Base-by-base conservation (phyloP, 768 basidiomycete species). In the Tubosaeta sp. region DNA sequence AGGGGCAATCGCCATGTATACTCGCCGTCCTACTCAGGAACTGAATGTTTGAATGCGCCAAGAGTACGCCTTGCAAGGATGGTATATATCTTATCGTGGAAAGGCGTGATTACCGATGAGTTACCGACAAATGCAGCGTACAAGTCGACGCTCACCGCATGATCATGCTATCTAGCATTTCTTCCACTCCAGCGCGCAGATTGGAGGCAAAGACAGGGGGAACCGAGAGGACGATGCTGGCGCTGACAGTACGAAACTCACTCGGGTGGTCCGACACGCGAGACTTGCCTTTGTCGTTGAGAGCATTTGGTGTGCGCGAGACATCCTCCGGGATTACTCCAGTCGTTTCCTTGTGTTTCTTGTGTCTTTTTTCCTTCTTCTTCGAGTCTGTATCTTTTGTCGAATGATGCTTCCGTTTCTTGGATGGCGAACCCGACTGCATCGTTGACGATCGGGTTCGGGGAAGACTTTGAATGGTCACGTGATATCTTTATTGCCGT, bases 101-200 rank as follows among this genome's bases (percentile, higher is more conserved):
- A 34, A 37, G 16, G 32, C 14, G 17, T 10, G 6, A 43, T 46
- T 12, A 33, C 26, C 17, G 13, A 50, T 57, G 10, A 62, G 41
- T 27, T 16, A 41, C 50, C 47, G 38, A 44, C 31, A 26, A 43
- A 51, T 29, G 31, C 22, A 14, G 42, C 1, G 19, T 11, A n/a
- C n/a, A n/a, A n/a, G 16, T 33, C 46, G 22, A 46, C 19, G 71
- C 80, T 60, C 63, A 94, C 95, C 90, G 84, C 95, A 97, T 95
- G 13, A 95, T 72, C 88, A 97, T 88, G 8, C 89, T 90, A 69
- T 97, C 93, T 16, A 97, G 73, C 81, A 94, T 84, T 71, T 97
- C 92, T 63, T 87, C 83, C 16, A 83, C 89, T 7, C 95, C 95
- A 37, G 69, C 73, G 10, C 78, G 74, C n/a, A 86, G 80, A 69